phyloP scores from a whole-genome alignment of 2,329 filamentous ascomycete species.

The Cercospora berteroae region DNA sequence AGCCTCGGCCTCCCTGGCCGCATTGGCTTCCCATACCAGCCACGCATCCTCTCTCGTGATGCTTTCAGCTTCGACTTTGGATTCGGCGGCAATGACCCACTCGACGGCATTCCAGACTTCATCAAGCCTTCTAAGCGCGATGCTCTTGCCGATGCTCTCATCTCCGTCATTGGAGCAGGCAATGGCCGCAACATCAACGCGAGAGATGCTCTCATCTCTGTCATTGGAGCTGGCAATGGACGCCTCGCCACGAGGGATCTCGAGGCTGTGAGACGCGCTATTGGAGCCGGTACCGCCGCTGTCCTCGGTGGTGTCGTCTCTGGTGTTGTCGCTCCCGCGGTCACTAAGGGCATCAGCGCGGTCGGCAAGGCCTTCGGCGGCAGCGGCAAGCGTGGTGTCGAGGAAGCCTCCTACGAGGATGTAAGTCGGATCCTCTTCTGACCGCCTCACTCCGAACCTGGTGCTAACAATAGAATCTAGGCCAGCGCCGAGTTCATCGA shows the following conservation, averaged over 20 bases:
- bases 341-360: background rate
- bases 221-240: background rate
- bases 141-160: background rate
- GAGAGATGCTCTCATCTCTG: background rate
- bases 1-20: background rate
- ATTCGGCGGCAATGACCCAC: background rate
- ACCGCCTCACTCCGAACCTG: background rate
- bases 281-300: background rate
- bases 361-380: background rate
- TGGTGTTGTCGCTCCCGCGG: background rate
- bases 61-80: background rate
- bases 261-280: background rate
- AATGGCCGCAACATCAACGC: background rate
- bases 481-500: background rate
- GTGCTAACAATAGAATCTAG: background rate
- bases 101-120: background rate
- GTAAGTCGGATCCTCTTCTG: background rate
- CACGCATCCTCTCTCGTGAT: background rate
- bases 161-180: background rate
- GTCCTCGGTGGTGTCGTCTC: background rate
- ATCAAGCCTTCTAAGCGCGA: background rate
- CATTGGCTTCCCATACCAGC: background rate
- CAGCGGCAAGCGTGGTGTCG: background rate
- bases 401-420: background rate
- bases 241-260: background rate